phyloP scores from a whole-genome alignment of 1,284 basidiomycete genomes.

The Tremellales sp. region DNA sequence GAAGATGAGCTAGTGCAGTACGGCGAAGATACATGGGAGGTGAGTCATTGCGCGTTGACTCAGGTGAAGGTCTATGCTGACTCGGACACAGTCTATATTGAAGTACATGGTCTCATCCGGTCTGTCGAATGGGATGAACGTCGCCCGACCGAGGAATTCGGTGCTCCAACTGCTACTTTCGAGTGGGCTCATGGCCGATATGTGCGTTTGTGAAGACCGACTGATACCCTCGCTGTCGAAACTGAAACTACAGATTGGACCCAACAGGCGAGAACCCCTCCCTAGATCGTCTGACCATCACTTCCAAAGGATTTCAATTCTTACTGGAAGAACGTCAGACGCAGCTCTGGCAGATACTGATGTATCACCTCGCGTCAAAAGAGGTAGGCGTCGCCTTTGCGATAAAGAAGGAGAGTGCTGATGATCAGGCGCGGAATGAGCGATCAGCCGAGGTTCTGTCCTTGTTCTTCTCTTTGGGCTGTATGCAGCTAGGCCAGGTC shows the following conservation, averaged over 20 bases:
- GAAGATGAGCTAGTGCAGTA: conserved; percentile 73
- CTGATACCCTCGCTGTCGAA: conserved; percentile 2
- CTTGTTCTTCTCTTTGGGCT: conserved; percentile 92
- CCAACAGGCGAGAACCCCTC: conserved; percentile 22
- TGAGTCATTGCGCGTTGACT: conserved; percentile 42
- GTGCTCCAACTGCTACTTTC: conserved; percentile 78
- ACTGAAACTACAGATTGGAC: conserved; percentile 16
- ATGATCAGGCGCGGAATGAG: conserved; percentile 68
- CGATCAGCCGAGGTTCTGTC: conserved; percentile 90
- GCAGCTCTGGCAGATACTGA: conserved; percentile 93
- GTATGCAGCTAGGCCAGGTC: conserved; percentile 83
- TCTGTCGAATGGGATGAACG: conserved; percentile 57
- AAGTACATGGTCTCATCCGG: conserved; percentile 91
- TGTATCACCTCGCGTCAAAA: conserved; percentile 63
- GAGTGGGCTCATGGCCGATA: conserved; percentile 76
- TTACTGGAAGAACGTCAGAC: conserved; percentile 92
- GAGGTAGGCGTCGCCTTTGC: conserved; percentile 28
- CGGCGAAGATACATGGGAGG: conserved; percentile 93
- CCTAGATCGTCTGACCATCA: conserved; percentile 65
- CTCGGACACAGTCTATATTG: not conserved
- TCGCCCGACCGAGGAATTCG: conserved; percentile 55
- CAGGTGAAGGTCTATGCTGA: not conserved
- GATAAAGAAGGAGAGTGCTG: conserved; percentile 10
- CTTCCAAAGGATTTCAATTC: conserved; percentile 94
- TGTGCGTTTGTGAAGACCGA: conserved; percentile 15